Evolutionary conservation across 2,329 filamentous ascomycete species (phyloP).

Genomic region (Arthrobotrys sinensis): DNA sequence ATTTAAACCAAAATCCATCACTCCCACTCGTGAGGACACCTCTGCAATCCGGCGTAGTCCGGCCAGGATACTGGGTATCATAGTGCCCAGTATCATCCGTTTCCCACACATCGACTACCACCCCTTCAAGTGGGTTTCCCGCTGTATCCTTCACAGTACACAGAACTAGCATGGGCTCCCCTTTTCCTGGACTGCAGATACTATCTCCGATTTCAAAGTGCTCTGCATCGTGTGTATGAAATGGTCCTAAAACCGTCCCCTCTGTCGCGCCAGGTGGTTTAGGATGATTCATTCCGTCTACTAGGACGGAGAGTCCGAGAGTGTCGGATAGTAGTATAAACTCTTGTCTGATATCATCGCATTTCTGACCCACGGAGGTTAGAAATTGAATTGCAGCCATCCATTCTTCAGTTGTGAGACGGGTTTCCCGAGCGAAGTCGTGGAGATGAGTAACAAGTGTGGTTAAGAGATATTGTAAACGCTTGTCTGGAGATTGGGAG

Average conservation of each 20-base stretch:
- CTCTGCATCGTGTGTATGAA: conserved; percentile 84
- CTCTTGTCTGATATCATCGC: conserved; percentile 80
- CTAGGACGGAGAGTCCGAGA: conserved; percentile 82
- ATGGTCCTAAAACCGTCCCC: conserved; percentile 84
- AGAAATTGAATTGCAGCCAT: conserved; percentile 81
- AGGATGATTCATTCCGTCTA: conserved; percentile 87
- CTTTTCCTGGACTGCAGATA: conserved; percentile 79
- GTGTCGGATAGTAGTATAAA: conserved; percentile 87
- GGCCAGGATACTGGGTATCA: conserved; percentile 81
- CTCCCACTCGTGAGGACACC: conserved; percentile 79
- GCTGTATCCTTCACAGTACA: conserved; percentile 78
- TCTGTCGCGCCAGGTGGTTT: conserved; percentile 80
- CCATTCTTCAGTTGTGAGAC: conserved; percentile 83
- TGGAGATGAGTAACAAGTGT: conserved; percentile 83
- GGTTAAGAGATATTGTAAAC: conserved; percentile 74
- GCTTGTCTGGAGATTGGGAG: conserved; percentile 76
- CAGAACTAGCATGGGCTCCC: conserved; percentile 80
- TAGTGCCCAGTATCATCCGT: conserved; percentile 85
- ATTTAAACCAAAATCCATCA: conserved; percentile 87
- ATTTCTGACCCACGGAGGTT: conserved; percentile 80
- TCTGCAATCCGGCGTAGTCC: conserved; percentile 78
- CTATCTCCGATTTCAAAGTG: conserved; percentile 72
- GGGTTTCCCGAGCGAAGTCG: conserved; percentile 84
- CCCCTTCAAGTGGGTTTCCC: conserved; percentile 76
- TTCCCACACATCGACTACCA: conserved; percentile 87